A percentile compares a stretch with the other conserved stretches of the same genome.
Evolutionary conservation across 768 basidiomycete species (phyloP).

Genomic region (Trametopsis cervina): DNA sequence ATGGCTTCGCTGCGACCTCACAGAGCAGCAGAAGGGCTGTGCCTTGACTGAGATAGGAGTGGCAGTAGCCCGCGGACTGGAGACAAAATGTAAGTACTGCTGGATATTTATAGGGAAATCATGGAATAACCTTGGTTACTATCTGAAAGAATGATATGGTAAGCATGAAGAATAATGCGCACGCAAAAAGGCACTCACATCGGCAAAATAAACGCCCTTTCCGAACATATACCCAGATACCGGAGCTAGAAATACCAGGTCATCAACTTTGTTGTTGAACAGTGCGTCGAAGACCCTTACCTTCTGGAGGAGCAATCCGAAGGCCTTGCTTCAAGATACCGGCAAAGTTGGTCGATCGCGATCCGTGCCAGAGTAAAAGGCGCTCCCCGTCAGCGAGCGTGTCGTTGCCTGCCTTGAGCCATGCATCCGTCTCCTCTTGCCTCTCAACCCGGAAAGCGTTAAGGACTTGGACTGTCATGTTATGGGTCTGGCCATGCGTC

Average conservation of each 20-base stretch:
- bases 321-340: constrained; percentile 58
- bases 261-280: neutral
- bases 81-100: neutral
- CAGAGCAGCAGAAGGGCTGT: constrained; percentile 53
- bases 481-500: constrained; percentile 52
- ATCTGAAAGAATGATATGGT: constrained; percentile 29
- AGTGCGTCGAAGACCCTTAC: constrained; percentile 21
- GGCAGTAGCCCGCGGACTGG: constrained; percentile 41
- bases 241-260: constrained; percentile 3
- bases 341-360: constrained; percentile 56
- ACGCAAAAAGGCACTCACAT: constrained; percentile 29
- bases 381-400: constrained; percentile 41
- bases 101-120: neutral
- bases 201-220: constrained; percentile 60
- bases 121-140: constrained; percentile 41
- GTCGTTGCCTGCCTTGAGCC: constrained; percentile 39
- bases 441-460: constrained; percentile 52
- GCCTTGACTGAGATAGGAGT: constrained; percentile 39
- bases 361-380: constrained; percentile 58
- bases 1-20: constrained; percentile 52
- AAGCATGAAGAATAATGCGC: neutral
- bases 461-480: constrained; percentile 35
- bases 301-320: constrained; percentile 60
- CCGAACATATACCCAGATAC: constrained; percentile 52
- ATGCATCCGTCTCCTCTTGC: constrained; percentile 31